Evolutionary conservation across 2,329 filamentous ascomycete genomes (phyloP), one percentile per base, ranked within the genome.

Genomic region (Aspergillus caelatus): DNA sequence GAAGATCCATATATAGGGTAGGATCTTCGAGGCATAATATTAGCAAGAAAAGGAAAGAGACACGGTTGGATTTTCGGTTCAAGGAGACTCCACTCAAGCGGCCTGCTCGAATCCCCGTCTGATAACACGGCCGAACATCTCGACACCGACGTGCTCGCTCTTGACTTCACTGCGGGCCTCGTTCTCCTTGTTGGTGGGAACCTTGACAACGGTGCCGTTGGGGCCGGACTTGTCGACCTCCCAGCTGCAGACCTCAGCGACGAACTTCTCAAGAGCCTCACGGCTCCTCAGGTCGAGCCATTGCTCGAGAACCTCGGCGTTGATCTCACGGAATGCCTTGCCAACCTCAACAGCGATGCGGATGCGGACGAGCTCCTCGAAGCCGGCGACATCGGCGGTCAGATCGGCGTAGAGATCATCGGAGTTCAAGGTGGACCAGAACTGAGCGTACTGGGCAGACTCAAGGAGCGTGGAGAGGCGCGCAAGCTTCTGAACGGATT

Each of bases 341-440:
- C 91, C 91, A 69, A 97, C 89, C 63, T 96, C 92, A 53, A 91
- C 88, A 58, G 93, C 94, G 76, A 99, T 98, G 72, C 92, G 88
- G 70, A 96, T 86, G 69, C 95, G 90, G 82, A 99, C 90, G 64
- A 94, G 84, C 77, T 98, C 94, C 84, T 99, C 95, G 77, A 99
- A 99, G 45, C 94, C 95, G 53, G 89, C 86, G 58, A 98, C 94
- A 74, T 99, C 96, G 72, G 94, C 95, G 64, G 94, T 93, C 71
- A 99, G 84, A 77, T 99, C 95, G 65, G 94, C 94, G 82, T 96
- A 98, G 62, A 97, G 86, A 79, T 99, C 95, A 76, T 99, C 94
- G 63, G 89, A 91, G 83, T 97, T 93, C 63, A 98, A 86, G 10
- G 92, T 94, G 53, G 88, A 87, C 95, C 95, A 99, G 88, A 99